Base-by-base conservation (phyloP, 2,329 filamentous ascomycete genomes). In the Beauveria pseudobassiana region DNA sequence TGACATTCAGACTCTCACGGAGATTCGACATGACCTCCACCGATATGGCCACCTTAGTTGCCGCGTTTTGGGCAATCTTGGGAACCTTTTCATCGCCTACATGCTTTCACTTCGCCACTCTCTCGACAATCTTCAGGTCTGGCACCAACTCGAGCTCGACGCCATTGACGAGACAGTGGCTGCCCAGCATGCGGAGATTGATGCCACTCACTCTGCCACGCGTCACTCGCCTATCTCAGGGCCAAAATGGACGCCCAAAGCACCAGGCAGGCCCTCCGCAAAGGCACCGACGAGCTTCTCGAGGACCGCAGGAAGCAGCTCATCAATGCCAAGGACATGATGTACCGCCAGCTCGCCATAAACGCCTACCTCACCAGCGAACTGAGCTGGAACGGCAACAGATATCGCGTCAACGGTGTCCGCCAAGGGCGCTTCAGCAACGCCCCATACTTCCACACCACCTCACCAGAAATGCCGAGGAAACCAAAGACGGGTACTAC, bases 281-380 rank as follows among this genome's bases (percentile, higher is more conserved):
- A 14, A 8, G 43, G 9, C n/a, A 8, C 20, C 46, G 22, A 40
- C n/a, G 22, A 14, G n/a, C 12, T 59, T 22, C 40, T 43, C 10
- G 26, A 42, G 12, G 3, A 10, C 6, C 50, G 61, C 61, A 9
- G 38, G 26, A 10, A 26, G 1, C 18, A 43, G 20, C 14, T 63
- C 26, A 6, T 16, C 6, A 5, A 45, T 5, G 55, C 61, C 30
- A 16, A 10, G 16, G 61, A 63, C 26, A 42, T 55, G 16, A 58
- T 63, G 45, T 30, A 56, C 56, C 55, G 55, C 34, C 61, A 63
- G 5, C 16, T 49, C 18, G 28, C 24, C 30, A 22, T 60, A n/a
- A 42, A 59, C 24, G 51, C 51, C 22, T 49, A 51, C 14, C n/a
- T 45, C 50, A 40, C 38, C n/a, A 24, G 50, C 45, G 20, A 26